A percentile compares a stretch with the other conserved stretches of the same genome.
These are phyloP conservation scores for Dryas octopetala DNA, from an alignment of 306 rosid genomes.

Conservation along the genomic window DNA sequence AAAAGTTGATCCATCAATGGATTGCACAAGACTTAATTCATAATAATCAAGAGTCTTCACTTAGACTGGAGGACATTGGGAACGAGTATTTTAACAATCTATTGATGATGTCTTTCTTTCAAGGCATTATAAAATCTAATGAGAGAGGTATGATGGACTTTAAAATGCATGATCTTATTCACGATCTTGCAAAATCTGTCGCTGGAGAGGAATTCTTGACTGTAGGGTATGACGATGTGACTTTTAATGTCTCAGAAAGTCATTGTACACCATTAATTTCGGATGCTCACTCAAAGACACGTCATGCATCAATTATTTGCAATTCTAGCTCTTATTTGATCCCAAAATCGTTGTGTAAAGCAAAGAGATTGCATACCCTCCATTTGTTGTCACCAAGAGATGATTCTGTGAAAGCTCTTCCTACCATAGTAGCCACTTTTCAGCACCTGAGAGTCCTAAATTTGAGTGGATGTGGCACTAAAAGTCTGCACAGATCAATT, in stretches of 20 bases:
- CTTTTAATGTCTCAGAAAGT: background rate
- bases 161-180: slow-evolving; percentile 32
- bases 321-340: slow-evolving; percentile 4
- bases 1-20: slow-evolving; percentile 34
- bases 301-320: slow-evolving; percentile 30
- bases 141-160: slow-evolving; percentile 11
- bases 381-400: slow-evolving; percentile 16
- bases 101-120: slow-evolving; percentile 32
- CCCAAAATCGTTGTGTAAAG: slow-evolving; percentile 22
- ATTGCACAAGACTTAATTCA: slow-evolving; percentile 30
- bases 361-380: slow-evolving; percentile 21
- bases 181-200: slow-evolving; percentile 25
- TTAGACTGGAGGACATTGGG: slow-evolving; percentile 22
- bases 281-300: background rate
- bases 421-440: slow-evolving; percentile 17
- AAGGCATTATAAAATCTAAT: slow-evolving; percentile 11
- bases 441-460: slow-evolving; percentile 21
- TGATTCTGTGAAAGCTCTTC: slow-evolving; percentile 12
- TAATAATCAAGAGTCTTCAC: background rate
- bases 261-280: background rate
- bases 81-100: slow-evolving; percentile 28
- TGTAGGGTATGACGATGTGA: background rate
- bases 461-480: slow-evolving; percentile 20
- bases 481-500: slow-evolving; percentile 16
- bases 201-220: slow-evolving; percentile 25